Conservation (phyloP, 2,329 filamentous ascomycete species). For the Blumeriella jaapii region DNA sequence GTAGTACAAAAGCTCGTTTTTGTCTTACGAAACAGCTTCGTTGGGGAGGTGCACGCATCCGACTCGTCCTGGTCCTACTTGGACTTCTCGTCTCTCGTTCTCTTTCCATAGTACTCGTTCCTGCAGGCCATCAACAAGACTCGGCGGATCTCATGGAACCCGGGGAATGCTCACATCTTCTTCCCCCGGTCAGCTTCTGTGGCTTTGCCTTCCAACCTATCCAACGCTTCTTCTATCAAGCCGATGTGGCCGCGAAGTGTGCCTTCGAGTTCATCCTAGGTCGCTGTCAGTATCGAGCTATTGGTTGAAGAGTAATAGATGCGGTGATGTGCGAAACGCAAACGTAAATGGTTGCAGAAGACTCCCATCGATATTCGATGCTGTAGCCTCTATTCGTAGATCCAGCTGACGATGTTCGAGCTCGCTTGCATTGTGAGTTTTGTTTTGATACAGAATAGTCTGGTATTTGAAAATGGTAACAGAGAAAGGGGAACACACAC, state of each 20-base stretch:
- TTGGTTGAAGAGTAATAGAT: neutral
- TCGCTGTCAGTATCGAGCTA: neutral
- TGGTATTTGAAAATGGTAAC: neutral
- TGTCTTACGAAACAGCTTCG: neutral
- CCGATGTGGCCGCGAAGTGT: conserved; percentile 16
- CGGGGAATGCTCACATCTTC: conserved; percentile 10
- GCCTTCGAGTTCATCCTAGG: conserved; percentile 16
- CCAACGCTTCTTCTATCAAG: conserved; percentile 16
- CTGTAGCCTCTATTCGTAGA: neutral
- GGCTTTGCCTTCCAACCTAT: conserved; percentile 13
- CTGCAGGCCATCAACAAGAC: conserved; percentile 7
- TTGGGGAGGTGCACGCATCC: neutral
- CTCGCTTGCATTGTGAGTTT: neutral
- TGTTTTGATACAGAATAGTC: neutral
- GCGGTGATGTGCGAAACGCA: no score
- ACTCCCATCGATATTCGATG: neutral
- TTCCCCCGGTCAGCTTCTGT: conserved; percentile 14
- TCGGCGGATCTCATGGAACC: neutral
- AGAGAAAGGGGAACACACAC: conserved; percentile 5
- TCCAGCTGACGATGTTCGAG: neutral
- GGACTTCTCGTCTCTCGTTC: conserved; percentile 11
- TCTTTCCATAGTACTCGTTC: conserved; percentile 15
- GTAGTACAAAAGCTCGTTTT: neutral
- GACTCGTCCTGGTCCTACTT: conserved; percentile 1
- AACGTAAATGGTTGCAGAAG: no score